These are phyloP conservation scores for Fraxinus albicans DNA, from an alignment of 305 asterid species.

Conservation along the genomic window DNA sequence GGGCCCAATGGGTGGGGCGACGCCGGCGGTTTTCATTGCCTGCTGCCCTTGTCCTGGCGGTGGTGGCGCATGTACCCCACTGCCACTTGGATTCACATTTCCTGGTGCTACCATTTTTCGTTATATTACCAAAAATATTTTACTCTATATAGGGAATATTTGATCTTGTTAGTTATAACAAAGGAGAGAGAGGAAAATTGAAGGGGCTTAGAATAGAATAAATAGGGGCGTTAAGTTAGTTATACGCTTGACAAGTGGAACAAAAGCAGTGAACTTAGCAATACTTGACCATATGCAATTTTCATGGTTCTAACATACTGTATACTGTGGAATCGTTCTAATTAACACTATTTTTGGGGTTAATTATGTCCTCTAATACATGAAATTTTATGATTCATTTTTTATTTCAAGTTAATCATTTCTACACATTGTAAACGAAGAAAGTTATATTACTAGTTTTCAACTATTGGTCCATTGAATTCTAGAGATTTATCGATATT, in stretches of 20 bases:
- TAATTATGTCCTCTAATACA: neutral
- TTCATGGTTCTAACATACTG: neutral
- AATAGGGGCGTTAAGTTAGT: slow-evolving; percentile 8
- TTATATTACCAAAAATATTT: neutral
- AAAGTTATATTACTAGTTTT: neutral
- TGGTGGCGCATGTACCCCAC: slow-evolving; percentile 38
- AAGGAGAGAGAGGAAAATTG: neutral
- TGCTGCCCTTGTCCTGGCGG: slow-evolving; percentile 46
- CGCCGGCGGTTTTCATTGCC: slow-evolving; percentile 29
- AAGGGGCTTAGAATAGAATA: neutral
- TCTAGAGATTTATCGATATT: no score
- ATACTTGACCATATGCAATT: neutral
- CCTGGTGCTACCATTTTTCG: slow-evolving; percentile 43
- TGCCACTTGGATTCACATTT: slow-evolving; percentile 31
- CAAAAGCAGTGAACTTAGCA: neutral
- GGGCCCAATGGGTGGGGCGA: slow-evolving; percentile 29
- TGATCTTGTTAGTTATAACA: neutral
- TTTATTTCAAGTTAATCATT: no score
- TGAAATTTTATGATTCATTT: neutral
- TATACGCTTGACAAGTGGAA: slow-evolving; percentile 20
- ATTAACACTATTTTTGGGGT: neutral
- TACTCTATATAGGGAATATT: neutral
- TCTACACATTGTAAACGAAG: neutral
- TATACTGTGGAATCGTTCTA: neutral
- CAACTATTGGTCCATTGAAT: neutral